Base-by-base conservation (phyloP, 2,329 filamentous ascomycete genomes). In the Neurospora sp. region DNA sequence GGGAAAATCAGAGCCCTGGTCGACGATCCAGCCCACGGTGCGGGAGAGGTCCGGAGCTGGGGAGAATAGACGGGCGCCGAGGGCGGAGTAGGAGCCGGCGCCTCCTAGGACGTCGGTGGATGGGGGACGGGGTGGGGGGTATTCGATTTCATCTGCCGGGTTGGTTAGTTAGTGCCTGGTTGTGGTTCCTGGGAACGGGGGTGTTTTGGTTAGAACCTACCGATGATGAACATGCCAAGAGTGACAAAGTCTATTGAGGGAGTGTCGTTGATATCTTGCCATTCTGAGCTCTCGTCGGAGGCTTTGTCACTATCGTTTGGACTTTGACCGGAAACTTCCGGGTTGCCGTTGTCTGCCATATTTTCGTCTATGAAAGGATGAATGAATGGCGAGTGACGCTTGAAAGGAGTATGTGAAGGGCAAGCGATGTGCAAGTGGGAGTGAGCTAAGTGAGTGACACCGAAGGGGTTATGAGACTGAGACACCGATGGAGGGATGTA, bases 1-100 rank as follows among this genome's bases (percentile, higher is more conserved):
- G 0, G 95, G 94, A 74, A 98, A 98, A 80, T 98, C 96, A 17
- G 88, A 90, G 38, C 96, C 96, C 76, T 89, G 87, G 80, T 99
- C 95, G 62, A 98, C 88, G 72, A 98, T 90, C 94, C 94, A 98
- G 73, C 93, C 93, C 6, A 98, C 88, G 2, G 86, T 85, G 43
- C 82, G 84, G 28, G 93, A 91, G 66, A 84, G 75, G 8, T 80
- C 77, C 3, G 89, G 85, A 39, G 84, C 81, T 2, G 93, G 92
- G 4, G 93, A 95, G 78, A 97, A 91, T 67, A 99, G 84, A 39
- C 96, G 91, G 19, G 96, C 96, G 23, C 96, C 96, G 7, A 98
- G 83, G 8, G 93, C 93, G 9, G 92, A 90, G 79, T 92, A 98
- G 2, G 93, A 87, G 36, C 94, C 96, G 38, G 91, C 96, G 33